phyloP scores from a whole-genome alignment of 2,329 filamentous ascomycete genomes.

The Albifimbria verrucaria region DNA sequence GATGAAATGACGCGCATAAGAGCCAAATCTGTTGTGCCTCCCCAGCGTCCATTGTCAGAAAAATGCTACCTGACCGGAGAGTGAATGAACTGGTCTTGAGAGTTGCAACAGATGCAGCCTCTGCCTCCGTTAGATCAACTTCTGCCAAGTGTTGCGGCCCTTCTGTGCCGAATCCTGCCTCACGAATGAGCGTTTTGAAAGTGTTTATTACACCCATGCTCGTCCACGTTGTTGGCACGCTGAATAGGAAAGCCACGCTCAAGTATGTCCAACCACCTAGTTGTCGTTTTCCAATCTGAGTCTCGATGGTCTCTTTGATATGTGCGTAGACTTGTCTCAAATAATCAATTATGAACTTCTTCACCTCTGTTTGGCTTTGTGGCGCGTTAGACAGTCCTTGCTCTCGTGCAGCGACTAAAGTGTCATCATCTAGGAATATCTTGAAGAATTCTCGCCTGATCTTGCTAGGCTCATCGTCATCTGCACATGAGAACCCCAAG shows the following conservation, averaged over 20 bases:
- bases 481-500: conserved; percentile 53
- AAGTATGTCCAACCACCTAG: conserved; percentile 39
- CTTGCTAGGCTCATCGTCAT: conserved; percentile 37
- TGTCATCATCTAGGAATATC: conserved; percentile 47
- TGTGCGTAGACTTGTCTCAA: conserved; percentile 46
- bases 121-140: conserved; percentile 45
- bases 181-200: conserved; percentile 44
- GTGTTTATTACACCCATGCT: conserved; percentile 45
- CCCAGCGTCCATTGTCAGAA: conserved; percentile 44
- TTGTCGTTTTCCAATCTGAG: conserved; percentile 32
- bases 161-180: conserved; percentile 46
- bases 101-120: conserved; percentile 44
- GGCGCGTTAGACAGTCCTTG: conserved; percentile 42
- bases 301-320: conserved; percentile 41
- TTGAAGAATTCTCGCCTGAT: conserved; percentile 51
- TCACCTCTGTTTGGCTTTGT: conserved; percentile 35
- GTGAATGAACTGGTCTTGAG: conserved; percentile 37
- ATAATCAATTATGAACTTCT: conserved; percentile 47
- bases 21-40: conserved; percentile 44
- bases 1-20: conserved; percentile 37
- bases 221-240: conserved; percentile 55
- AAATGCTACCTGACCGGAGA: conserved; percentile 35
- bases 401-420: conserved; percentile 37
- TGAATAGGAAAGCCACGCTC: conserved; percentile 51
- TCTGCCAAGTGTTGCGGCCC: conserved; percentile 33